Conservation (phyloP, 495 filamentous ascomycete genomes). For the Hypomontagnella submonticulosa region DNA sequence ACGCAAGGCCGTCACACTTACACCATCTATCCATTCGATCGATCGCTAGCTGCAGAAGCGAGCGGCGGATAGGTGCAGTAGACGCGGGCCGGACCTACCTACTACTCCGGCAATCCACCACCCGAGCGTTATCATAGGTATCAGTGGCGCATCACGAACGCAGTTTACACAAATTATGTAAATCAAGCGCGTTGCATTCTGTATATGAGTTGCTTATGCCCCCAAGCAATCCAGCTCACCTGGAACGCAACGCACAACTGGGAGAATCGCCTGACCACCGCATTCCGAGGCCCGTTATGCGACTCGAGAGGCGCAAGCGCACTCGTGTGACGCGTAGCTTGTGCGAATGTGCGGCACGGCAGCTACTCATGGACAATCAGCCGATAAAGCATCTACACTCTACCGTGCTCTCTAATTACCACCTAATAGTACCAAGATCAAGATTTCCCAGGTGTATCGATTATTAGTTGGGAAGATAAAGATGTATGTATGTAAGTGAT, state of each 20-base stretch:
- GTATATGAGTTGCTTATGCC: background rate
- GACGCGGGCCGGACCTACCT: background rate
- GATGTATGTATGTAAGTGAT: background rate
- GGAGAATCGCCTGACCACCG: too few relatives aligned
- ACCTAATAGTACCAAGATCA: too few relatives aligned
- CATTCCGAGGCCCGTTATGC: slow-evolving; percentile 1
- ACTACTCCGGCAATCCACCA: too few relatives aligned
- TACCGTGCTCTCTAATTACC: too few relatives aligned
- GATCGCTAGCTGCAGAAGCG: too few relatives aligned
- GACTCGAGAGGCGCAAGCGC: slow-evolving; percentile 4
- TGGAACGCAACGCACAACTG: too few relatives aligned
- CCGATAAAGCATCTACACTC: background rate
- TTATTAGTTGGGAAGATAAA: background rate
- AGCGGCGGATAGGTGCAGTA: background rate
- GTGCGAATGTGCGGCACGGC: slow-evolving; percentile 5
- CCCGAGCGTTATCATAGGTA: too few relatives aligned
- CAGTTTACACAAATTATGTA: background rate
- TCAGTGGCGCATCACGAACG: background rate
- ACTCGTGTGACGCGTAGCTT: background rate
- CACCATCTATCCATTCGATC: too few relatives aligned
- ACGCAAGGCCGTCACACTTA: too few relatives aligned
- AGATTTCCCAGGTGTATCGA: background rate
- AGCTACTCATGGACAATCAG: slow-evolving; percentile 2
- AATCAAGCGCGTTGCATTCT: slow-evolving; percentile 3
- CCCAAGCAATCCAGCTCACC: too few relatives aligned